Conservation (phyloP, 1,284 basidiomycete genomes). For the Tremellales sp. region DNA sequence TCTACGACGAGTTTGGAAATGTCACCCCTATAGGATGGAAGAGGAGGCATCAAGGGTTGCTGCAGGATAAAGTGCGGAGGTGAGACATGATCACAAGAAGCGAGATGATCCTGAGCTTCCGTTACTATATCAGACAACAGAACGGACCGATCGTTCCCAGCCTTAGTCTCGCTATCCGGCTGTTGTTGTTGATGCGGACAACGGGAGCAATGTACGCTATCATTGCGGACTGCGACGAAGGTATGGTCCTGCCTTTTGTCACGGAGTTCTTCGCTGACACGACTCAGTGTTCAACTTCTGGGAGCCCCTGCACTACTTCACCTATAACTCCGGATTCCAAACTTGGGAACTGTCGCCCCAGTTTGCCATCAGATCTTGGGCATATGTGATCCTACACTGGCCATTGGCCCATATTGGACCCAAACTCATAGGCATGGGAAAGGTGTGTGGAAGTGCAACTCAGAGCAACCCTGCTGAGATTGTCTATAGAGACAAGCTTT, state of each 20-base stretch:
- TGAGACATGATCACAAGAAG: constrained; percentile 16
- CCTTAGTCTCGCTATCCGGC: constrained; percentile 74
- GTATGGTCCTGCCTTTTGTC: constrained; percentile 50
- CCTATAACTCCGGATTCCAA: constrained; percentile 82
- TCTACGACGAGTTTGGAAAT: constrained; percentile 33
- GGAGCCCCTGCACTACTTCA: constrained; percentile 92
- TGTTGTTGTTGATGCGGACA: constrained; percentile 76
- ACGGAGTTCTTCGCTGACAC: neutral
- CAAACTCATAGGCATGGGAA: constrained; percentile 45
- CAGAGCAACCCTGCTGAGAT: constrained; percentile 7
- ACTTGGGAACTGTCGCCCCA: constrained; percentile 95
- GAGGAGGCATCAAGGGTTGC: constrained; percentile 44
- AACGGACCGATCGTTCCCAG: constrained; percentile 71
- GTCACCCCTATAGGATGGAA: constrained; percentile 42
- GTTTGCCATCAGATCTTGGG: constrained; percentile 90
- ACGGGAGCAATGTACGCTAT: constrained; percentile 93
- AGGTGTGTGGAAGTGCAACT: no score
- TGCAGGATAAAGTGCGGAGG: constrained; percentile 47
- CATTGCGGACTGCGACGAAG: constrained; percentile 96
- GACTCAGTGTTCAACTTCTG: constrained; percentile 93
- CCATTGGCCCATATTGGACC: constrained; percentile 45
- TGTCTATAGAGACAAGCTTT: constrained; percentile 52
- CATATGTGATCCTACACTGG: constrained; percentile 76
- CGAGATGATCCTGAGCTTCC: neutral
- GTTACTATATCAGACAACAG: constrained; percentile 21